Evolutionary conservation across 1,284 basidiomycete genomes (phyloP), one percentile per base, ranked within the genome.

Genomic region (Peniophora sp.): DNA sequence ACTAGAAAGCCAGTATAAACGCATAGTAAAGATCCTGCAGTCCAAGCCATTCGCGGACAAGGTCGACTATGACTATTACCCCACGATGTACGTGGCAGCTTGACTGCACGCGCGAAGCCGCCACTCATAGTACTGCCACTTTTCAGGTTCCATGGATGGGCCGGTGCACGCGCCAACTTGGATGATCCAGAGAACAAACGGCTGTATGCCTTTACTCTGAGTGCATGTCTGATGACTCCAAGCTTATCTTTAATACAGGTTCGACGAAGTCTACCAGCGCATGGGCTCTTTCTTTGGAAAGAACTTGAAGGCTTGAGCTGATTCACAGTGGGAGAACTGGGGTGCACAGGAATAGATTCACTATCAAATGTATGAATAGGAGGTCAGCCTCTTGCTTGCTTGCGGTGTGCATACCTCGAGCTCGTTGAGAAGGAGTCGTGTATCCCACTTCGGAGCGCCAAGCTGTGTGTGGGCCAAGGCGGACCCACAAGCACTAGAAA

Each of bases 141-240:
- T 46, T 32, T 1, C 52, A 82, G 79, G 64, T 78, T 80, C 66
- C 85, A 87, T 61, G 85, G 84, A 38, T 87, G 82, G 75, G 85
- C 84, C 3, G 84, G 82, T 8, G 85, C 85, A 2, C 75, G 85
- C 47, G 85, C 78, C 1, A 68, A 88, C 61, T 69, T 88, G 47
- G 72, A 77, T 44, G 72, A 87, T 52, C 62, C 72, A 32, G 79
- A 83, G 55, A 86, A 85, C 67, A 74, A 74, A 59, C 78, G 79
- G 64, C 77, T 81, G 73, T 86, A 68, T 49, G 73, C 49, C 32
- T n/a, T 38, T 17, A 9, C 39, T 44, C 12, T 32, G 27, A 6
- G 27, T 6, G 27, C 27, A 32, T 12, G 27, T 6, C 22, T 32
- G 41, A 16, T 24, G 32, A 19, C 12, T 46, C 44, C 45, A 35